Conservation (phyloP, 768 basidiomycete genomes). For the Dentipellis sp. region DNA sequence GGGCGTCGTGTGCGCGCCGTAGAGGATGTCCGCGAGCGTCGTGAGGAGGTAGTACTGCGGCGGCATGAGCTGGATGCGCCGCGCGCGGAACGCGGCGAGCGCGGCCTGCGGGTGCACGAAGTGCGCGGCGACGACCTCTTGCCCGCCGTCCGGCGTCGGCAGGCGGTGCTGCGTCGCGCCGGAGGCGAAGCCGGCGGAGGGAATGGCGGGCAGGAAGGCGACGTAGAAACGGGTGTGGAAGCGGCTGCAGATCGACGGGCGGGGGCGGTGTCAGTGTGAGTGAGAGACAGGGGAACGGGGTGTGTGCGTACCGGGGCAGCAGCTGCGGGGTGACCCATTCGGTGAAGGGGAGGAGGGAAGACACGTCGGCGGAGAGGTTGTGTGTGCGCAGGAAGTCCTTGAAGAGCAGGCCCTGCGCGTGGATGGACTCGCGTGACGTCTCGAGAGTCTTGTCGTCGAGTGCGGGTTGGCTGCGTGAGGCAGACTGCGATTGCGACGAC, state of each 20-base stretch:
- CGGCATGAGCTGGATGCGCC: constrained; percentile 55
- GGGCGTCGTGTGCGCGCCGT: constrained; percentile 29
- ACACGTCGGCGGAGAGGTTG: constrained; percentile 33
- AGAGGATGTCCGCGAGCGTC: constrained; percentile 47
- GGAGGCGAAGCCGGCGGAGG: constrained; percentile 39
- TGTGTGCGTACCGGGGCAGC: constrained; percentile 34
- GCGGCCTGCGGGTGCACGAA: constrained; percentile 50
- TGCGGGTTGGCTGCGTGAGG: constrained; percentile 1
- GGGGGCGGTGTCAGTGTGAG: constrained; percentile 1
- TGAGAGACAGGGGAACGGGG: not conserved
- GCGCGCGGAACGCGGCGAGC: constrained; percentile 39
- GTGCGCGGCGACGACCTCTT: constrained; percentile 61
- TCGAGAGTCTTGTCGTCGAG: constrained; percentile 35
- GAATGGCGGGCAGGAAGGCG: constrained; percentile 40
- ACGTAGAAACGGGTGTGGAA: constrained; percentile 69
- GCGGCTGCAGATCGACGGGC: constrained; percentile 34
- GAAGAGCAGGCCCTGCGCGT: constrained; percentile 42
- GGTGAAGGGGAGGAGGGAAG: constrained; percentile 56
- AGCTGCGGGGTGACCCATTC: constrained; percentile 65
- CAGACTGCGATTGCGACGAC: constrained; percentile 20
- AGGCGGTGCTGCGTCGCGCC: constrained; percentile 48
- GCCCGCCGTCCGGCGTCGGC: constrained; percentile 61
- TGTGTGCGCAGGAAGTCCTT: constrained; percentile 40
- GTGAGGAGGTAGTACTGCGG: constrained; percentile 66
- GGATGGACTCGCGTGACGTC: constrained; percentile 45